phyloP scores from a whole-genome alignment of 306 rosid genomes.

The Castanea mollissima region DNA sequence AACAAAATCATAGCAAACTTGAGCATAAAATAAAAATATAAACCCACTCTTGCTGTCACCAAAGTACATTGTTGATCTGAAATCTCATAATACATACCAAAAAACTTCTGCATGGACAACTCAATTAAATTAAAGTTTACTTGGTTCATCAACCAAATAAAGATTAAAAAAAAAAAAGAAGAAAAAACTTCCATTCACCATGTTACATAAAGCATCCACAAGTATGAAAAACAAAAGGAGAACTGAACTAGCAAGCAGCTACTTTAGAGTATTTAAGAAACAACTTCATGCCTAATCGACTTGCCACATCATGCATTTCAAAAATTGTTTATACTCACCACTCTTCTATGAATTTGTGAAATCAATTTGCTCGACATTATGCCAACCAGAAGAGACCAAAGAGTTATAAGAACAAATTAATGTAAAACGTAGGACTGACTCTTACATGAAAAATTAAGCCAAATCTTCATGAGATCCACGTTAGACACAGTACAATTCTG shows the following conservation, averaged over 20 bases:
- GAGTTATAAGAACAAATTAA: not conserved
- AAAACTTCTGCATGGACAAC: constrained; percentile 4
- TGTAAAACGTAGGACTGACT: not conserved
- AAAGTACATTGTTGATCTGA: not conserved
- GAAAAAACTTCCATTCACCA: not conserved
- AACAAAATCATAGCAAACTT: not conserved
- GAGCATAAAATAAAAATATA: constrained; percentile 11
- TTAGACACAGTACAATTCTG: constrained; percentile 1
- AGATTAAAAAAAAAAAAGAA: not conserved
- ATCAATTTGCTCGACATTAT: not conserved
- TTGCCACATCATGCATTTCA: not conserved
- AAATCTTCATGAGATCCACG: constrained; percentile 11
- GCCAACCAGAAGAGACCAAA: not conserved
- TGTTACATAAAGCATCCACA: not conserved
- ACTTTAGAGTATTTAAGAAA: not conserved
- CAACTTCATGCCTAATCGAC: not conserved
- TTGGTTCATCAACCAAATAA: not conserved
- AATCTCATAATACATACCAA: constrained; percentile 2
- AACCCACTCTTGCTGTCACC: not conserved
- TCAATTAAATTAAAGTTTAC: not conserved
- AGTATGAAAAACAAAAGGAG: not conserved
- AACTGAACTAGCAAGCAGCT: not conserved
- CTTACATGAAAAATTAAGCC: constrained; percentile 17
- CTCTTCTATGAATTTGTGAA: not conserved
- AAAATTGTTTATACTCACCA: not conserved